Evolutionary conservation across 1,284 basidiomycete genomes (phyloP).

Genomic region (Ceratobasidium sp.): DNA sequence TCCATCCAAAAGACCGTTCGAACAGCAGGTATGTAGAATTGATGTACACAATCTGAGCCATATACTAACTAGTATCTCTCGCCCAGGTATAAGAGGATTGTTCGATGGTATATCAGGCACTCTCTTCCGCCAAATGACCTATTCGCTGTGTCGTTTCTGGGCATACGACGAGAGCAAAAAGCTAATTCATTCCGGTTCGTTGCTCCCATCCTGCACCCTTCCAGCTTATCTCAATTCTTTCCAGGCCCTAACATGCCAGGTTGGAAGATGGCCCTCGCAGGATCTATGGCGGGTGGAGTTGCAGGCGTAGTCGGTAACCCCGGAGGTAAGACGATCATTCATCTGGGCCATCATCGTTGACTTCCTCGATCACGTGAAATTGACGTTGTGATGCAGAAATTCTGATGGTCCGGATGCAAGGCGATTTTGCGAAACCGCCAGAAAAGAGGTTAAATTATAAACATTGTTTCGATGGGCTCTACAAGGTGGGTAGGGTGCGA

Average conservation of each 20-base stretch:
- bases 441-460: conserved; percentile 90
- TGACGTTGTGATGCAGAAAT: conserved; percentile 68
- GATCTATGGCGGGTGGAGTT: conserved; percentile 86
- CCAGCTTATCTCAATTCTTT: neutral
- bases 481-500: conserved; percentile 65
- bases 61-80: conserved; percentile 56
- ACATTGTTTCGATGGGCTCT: conserved; percentile 86
- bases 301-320: conserved; percentile 90
- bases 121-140: conserved; percentile 93
- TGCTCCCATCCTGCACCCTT: neutral
- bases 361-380: conserved; percentile 24
- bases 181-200: conserved; percentile 72
- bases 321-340: conserved; percentile 58
- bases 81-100: conserved; percentile 78
- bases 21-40: conserved; percentile 53
- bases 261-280: conserved; percentile 86
- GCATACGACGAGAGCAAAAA: conserved; percentile 94
- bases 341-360: neutral
- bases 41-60: neutral
- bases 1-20: conserved; percentile 79
- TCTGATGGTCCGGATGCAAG: conserved; percentile 88
- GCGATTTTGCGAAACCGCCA: conserved; percentile 87
- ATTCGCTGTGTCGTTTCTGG: conserved; percentile 93
- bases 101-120: conserved; percentile 92
- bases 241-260: conserved; percentile 74